phyloP scores from a whole-genome alignment of 176 grass and related monocot species.

The Avena sativa region DNA sequence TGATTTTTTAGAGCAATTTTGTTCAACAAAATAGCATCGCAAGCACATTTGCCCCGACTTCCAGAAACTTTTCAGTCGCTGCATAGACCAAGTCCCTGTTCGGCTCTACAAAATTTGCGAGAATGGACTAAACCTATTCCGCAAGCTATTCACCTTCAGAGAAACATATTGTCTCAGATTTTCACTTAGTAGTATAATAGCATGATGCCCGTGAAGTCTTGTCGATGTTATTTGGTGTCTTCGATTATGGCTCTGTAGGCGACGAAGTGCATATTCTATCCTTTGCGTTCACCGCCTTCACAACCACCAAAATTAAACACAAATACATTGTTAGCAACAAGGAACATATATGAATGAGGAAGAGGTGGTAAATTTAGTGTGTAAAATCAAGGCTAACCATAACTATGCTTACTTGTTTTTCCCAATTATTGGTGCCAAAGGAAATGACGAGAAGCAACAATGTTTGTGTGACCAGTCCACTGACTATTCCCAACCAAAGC shows the following conservation, averaged over 20 bases:
- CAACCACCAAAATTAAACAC: background rate
- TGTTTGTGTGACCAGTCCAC: background rate
- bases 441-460: background rate
- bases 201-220: background rate
- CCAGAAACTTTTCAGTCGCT: too few relatives aligned
- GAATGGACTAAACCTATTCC: too few relatives aligned
- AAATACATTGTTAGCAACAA: background rate
- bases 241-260: background rate
- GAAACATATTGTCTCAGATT: too few relatives aligned
- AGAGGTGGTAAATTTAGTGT: background rate
- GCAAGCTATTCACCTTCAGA: too few relatives aligned
- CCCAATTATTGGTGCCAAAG: background rate
- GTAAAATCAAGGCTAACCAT: background rate
- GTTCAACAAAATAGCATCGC: too few relatives aligned
- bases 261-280: background rate
- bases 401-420: background rate
- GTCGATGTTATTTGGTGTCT: background rate
- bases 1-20: too few relatives aligned
- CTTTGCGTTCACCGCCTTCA: background rate
- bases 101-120: too few relatives aligned
- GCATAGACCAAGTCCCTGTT: too few relatives aligned
- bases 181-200: background rate
- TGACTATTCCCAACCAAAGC: slow-evolving; percentile 22
- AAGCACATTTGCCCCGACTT: too few relatives aligned
- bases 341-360: background rate